phyloP scores from a whole-genome alignment of 2,329 filamentous ascomycete genomes.

The Epichloe bromicola region DNA sequence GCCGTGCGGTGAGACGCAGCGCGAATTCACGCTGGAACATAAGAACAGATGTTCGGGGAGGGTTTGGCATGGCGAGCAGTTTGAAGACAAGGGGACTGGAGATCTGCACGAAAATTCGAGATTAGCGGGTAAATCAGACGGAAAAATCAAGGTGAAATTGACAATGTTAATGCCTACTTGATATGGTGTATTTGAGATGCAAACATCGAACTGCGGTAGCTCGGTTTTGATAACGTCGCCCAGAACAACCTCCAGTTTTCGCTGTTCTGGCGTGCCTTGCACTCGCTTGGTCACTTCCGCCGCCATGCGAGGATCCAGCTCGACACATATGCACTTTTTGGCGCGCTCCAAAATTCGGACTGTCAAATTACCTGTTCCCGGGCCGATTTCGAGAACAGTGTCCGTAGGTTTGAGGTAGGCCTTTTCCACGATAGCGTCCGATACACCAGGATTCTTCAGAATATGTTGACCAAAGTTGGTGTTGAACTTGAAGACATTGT shows the following conservation, averaged over 20 bases:
- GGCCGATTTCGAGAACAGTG: constrained; percentile 82
- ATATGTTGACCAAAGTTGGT: constrained; percentile 80
- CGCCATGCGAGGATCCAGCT: constrained; percentile 92
- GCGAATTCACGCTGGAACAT: constrained; percentile 98
- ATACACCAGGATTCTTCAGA: constrained; percentile 80
- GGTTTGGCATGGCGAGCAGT: constrained; percentile 67
- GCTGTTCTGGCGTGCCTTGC: constrained; percentile 74
- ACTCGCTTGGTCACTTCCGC: constrained; percentile 91
- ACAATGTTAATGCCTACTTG: constrained; percentile 29
- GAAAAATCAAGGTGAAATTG: background rate
- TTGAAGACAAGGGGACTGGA: constrained; percentile 86
- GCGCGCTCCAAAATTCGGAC: constrained; percentile 79
- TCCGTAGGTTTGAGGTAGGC: constrained; percentile 82
- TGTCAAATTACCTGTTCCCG: constrained; percentile 80
- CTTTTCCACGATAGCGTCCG: constrained; percentile 58
- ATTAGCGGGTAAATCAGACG: background rate
- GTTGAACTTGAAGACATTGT: constrained; percentile 97
- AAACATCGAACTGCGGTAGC: constrained; percentile 64
- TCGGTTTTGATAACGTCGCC: constrained; percentile 83
- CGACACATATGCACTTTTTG: constrained; percentile 70
- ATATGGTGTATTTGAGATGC: constrained; percentile 57
- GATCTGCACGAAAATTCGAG: constrained; percentile 39
- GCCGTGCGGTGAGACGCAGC: constrained; percentile 74
- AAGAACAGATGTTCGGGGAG: constrained; percentile 74
- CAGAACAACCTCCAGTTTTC: constrained; percentile 73